phyloP scores from a whole-genome alignment of 768 basidiomycete genomes.

The Auricularia sp. region DNA sequence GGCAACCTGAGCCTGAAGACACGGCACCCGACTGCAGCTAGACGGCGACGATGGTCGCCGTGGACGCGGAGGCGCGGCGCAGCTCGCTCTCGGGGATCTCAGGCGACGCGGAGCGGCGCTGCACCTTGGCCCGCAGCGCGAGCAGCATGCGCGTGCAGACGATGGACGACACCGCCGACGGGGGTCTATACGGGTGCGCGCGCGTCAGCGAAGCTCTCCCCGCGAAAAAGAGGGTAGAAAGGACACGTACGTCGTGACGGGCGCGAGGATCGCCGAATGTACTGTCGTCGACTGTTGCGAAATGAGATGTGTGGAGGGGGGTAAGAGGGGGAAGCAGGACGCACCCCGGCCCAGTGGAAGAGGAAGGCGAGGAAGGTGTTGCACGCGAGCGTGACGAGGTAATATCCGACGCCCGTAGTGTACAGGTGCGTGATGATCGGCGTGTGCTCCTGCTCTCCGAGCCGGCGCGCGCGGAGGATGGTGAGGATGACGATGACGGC shows the following conservation, averaged over 20 bases:
- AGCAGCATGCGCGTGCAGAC: neutral
- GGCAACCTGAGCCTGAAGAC: too few relatives aligned
- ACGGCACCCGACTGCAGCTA: neutral
- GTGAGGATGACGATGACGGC: neutral
- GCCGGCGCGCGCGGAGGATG: neutral
- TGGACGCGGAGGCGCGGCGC: neutral
- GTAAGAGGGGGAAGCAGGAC: neutral
- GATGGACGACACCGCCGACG: neutral
- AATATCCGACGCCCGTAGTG: neutral
- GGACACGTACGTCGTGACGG: neutral
- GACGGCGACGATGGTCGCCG: neutral
- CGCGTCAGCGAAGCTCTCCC: neutral
- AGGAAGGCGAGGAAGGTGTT: neutral
- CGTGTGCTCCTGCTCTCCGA: neutral
- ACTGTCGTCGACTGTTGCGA: neutral
- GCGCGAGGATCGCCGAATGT: neutral
- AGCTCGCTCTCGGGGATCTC: neutral
- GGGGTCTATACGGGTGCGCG: neutral
- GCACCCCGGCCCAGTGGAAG: neutral
- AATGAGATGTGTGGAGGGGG: too few relatives aligned
- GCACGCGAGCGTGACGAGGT: neutral
- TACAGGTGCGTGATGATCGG: neutral
- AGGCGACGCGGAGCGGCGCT: neutral
- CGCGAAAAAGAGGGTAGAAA: neutral
- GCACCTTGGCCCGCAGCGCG: neutral